Evolutionary conservation across 441 rosid genomes (phyloP).

Genomic region (Gossypium gossypioides): DNA sequence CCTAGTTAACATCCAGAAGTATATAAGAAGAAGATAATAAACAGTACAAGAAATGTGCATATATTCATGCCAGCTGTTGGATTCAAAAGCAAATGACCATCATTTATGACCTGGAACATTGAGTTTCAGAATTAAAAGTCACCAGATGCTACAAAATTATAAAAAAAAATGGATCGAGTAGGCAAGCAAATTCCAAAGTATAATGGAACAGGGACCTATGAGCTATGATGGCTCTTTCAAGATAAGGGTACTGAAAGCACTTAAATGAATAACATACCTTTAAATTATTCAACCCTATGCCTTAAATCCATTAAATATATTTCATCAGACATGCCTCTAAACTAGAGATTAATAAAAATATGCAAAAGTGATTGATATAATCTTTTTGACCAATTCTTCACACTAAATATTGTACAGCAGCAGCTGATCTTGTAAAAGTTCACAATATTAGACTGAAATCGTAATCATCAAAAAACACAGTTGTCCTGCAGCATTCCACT

Average conservation of each 20-base stretch:
- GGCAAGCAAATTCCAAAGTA: not conserved
- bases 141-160: not conserved
- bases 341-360: not conserved
- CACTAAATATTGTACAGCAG: not conserved
- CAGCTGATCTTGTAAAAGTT: not conserved
- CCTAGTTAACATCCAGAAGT: constrained; percentile 39
- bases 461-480: constrained; percentile 1
- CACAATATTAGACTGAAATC: not conserved
- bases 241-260: not conserved
- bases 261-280: not conserved
- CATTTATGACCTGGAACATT: not conserved
- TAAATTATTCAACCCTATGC: not conserved
- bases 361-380: not conserved
- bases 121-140: not conserved
- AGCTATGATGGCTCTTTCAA: constrained; percentile 4
- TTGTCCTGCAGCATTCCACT: not conserved
- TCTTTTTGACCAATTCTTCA: not conserved
- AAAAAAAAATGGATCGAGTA: not conserved
- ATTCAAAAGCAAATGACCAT: constrained; percentile 7
- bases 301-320: not conserved
- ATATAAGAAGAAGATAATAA: not conserved
- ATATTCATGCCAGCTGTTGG: not conserved
- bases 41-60: constrained; percentile 7
- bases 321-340: not conserved
- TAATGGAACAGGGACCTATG: not conserved